Evolutionary conservation across 208 protist genomes (phyloP), one percentile per base, ranked within the genome.

Genomic region (Blastocrithidia nonstop): DNA sequence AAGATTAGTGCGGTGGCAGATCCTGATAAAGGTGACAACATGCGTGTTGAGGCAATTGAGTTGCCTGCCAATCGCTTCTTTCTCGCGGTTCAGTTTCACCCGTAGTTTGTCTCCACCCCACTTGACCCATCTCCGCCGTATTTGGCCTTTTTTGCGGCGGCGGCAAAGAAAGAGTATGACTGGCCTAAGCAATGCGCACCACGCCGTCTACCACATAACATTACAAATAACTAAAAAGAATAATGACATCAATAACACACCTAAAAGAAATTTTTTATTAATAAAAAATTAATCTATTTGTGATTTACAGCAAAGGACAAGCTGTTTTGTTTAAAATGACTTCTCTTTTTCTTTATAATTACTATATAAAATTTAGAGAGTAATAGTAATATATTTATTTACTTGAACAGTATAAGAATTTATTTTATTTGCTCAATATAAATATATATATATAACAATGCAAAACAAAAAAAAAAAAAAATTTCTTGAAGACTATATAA

Each of bases 41-140:
- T 74, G 54, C 79, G 87, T n/a, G 76, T 94, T 28, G 86, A 95
- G 67, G 75, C 81, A 2, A 86, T 95, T 28, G 85, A 94, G 56
- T 41, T 76, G 17, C 72, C 70, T n/a, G 43, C 56, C 7, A 54
- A 82, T 6, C 66, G 61, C 35, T 97, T 94, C 65, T 97, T 94
- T 71, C 46, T 98, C 15, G 96, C 88, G 1, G 76, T 92, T 47
- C 96, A 99, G 66, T 99, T 90, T 71, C 98, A 99, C 52, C 98
- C 98, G 20, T 97, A 99, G 78, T 99, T 98, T 66, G 78, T 95
- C 39, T 93, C 90, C 2, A 76, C 93, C 7, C 94, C 95, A 22
- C 69, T 91, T 22, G 77, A 88, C 45, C 96, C 97, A 21, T 96
- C 93, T 8, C 94, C 96, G 35, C 80, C 90, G 47, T 99, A 98